Percentiles rank a stretch among this genome's conserved stretches.
phyloP scores from a whole-genome alignment of 169 alveolate genomes.

The Eimeria acervulina region DNA sequence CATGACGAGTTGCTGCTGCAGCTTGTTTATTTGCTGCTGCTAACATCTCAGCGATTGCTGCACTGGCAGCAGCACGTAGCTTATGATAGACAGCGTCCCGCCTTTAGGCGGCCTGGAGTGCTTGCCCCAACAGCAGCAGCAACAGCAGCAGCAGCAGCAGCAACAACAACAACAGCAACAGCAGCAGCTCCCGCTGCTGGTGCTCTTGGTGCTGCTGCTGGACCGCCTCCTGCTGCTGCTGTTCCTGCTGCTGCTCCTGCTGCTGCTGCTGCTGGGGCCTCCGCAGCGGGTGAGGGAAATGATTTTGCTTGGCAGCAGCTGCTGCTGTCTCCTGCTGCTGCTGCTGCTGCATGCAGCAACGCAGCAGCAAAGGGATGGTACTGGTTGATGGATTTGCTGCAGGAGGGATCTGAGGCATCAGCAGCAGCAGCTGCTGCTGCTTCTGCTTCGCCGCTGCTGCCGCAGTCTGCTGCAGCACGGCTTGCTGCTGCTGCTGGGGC shows the following conservation, averaged over 20 bases:
- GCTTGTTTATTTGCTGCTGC: slow-evolving; percentile 49
- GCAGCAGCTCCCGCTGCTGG: no score
- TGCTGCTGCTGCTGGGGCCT: neutral
- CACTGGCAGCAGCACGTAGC: slow-evolving; percentile 65
- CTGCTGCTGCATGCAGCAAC: no score
- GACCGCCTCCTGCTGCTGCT: neutral
- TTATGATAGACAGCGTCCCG: slow-evolving; percentile 41
- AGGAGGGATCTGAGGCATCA: slow-evolving; percentile 5
- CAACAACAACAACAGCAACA: neutral
- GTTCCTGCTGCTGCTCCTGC: neutral
- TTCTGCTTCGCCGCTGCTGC: neutral
- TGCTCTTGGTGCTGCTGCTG: no score
- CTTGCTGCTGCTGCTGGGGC: slow-evolving; percentile 74
- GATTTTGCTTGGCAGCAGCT: neutral
- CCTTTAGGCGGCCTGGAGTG: slow-evolving; percentile 45
- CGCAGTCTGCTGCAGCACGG: slow-evolving; percentile 38
- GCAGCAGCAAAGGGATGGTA: slow-evolving; percentile 23
- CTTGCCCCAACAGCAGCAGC: slow-evolving; percentile 42
- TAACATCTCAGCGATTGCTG: slow-evolving; percentile 36
- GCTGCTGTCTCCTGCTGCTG: slow-evolving; percentile 17
- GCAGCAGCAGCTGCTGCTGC: slow-evolving; percentile 64
- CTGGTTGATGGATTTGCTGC: neutral
- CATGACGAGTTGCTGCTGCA: slow-evolving; percentile 49
- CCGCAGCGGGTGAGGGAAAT: neutral
- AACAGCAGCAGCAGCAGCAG: slow-evolving; percentile 9